Conservation (phyloP, 768 basidiomycete species). For the Dictyophora rubrovolvata region DNA sequence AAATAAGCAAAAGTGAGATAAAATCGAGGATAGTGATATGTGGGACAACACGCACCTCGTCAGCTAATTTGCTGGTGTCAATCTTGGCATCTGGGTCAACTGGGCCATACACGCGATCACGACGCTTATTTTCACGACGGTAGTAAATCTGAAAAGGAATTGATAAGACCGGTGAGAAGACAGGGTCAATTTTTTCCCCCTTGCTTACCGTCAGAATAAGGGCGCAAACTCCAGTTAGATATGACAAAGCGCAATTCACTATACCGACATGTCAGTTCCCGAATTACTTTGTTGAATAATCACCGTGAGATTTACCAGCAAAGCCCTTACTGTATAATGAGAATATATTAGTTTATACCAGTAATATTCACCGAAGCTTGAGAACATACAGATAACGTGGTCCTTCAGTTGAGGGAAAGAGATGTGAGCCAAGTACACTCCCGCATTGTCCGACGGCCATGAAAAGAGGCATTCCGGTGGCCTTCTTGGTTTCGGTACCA, state of each 20-base stretch:
- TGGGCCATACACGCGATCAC: constrained; percentile 44
- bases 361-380: constrained; percentile 6
- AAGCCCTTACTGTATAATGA: constrained; percentile 41
- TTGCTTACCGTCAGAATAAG: constrained; percentile 38
- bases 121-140: constrained; percentile 45
- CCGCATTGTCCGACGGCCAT: constrained; percentile 75
- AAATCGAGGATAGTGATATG: neutral
- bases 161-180: neutral
- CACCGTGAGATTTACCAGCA: constrained; percentile 27
- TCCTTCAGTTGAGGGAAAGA: constrained; percentile 54
- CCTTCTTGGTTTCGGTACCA: constrained; percentile 67
- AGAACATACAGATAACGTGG: constrained; percentile 53
- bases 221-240: constrained; percentile 45
- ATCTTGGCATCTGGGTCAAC: constrained; percentile 37
- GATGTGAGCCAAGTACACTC: constrained; percentile 60
- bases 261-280: neutral
- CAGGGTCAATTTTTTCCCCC: neutral
- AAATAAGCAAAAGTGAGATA: neutral
- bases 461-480: constrained; percentile 66
- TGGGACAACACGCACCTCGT: constrained; percentile 36
- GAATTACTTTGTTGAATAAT: too few relatives aligned
- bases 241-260: constrained; percentile 44
- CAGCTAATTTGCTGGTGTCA: constrained; percentile 55
- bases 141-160: constrained; percentile 41
- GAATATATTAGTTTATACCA: neutral